Evolutionary conservation across 2,329 filamentous ascomycete species (phyloP), one percentile per base, ranked within the genome.

Genomic region (Xenosphaeropsis pyriputrescens): DNA sequence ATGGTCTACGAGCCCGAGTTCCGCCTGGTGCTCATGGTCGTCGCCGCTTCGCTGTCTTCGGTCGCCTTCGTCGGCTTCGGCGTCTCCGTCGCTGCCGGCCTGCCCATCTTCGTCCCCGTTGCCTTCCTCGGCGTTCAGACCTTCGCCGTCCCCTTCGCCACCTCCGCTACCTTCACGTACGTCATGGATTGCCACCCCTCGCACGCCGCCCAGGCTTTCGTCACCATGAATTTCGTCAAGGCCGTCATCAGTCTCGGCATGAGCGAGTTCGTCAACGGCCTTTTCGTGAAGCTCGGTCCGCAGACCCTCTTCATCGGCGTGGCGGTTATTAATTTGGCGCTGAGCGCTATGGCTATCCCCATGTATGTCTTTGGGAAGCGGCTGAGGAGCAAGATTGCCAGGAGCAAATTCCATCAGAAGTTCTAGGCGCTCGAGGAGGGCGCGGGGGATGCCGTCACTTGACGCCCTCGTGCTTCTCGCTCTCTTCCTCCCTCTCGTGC

Each of bases 11-110:
- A 41, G 38, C 59, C 60, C 3, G 59, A 62, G 44, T 57, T 58
- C 41, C 50, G 54, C n/a, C 47, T 59, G 32, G 43, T 51, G 32
- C 43, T 52, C 17, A 47, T 54, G 32, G 37, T 50, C 19, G 46
- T 48, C 12, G 48, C 48, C 35, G 46, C 50, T 5, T 38, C 51
- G 12, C 47, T 55, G 34, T 48, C 48, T 0, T 55, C 58, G 0
- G 50, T 53, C 1, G 59, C 58, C 0, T 61, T 62, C 41, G 49
- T 62, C 3, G 60, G 57, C 11, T 62, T 59, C 39, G 59, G 59
- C 1, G 49, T 56, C 44, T 49, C 52, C 3, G 45, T 52, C 11
- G 41, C 46, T 18, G 44, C 39, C 2, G 47, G 51, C 32, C 46
- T 52, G 29, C 51, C 53, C 9, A 57, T 54, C 54, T 48, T 49